Percentiles rank a stretch among this genome's conserved stretches.
Evolutionary conservation across 805 yeast genomes (phyloP).

Genomic region (Yarrowia sp.): DNA sequence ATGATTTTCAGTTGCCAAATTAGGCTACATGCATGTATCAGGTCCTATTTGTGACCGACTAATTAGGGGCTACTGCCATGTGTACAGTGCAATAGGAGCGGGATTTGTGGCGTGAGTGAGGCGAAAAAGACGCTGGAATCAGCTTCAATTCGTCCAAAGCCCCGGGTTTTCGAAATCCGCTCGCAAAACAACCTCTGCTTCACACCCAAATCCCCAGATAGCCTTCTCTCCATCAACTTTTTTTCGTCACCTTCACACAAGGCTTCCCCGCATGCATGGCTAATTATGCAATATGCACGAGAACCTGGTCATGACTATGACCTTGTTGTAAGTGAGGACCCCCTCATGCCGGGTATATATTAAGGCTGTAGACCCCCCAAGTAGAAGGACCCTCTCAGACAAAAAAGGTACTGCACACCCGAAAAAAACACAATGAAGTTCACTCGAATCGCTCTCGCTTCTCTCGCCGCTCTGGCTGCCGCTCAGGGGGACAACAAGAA

Average conservation of each 20-base stretch:
- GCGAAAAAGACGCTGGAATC: not conserved
- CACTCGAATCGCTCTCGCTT: constrained; percentile 37
- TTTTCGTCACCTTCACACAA: constrained; percentile 2
- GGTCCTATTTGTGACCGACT: constrained; percentile 19
- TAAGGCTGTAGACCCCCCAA: not conserved
- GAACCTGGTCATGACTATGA: not conserved
- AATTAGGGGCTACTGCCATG: constrained; percentile 14
- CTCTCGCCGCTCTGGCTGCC: constrained; percentile 36
- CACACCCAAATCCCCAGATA: not conserved
- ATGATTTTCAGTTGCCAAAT: constrained; percentile 32
- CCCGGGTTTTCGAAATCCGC: not conserved
- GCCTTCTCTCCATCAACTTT: not conserved
- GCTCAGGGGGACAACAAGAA: constrained; percentile 20
- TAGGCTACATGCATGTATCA: constrained; percentile 33
- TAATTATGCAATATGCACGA: constrained; percentile 31
- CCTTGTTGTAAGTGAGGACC: not conserved
- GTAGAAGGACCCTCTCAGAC: too few relatives aligned
- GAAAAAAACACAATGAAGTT: constrained; percentile 40
- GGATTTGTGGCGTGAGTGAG: not conserved
- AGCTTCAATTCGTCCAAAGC: not conserved
- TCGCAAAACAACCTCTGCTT: not conserved
- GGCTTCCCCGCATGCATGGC: constrained; percentile 33
- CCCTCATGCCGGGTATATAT: constrained; percentile 2
- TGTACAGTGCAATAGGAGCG: constrained; percentile 6
- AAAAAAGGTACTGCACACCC: not conserved